phyloP scores from a whole-genome alignment of 768 basidiomycete genomes.

The Pleurotus ostreatus region DNA sequence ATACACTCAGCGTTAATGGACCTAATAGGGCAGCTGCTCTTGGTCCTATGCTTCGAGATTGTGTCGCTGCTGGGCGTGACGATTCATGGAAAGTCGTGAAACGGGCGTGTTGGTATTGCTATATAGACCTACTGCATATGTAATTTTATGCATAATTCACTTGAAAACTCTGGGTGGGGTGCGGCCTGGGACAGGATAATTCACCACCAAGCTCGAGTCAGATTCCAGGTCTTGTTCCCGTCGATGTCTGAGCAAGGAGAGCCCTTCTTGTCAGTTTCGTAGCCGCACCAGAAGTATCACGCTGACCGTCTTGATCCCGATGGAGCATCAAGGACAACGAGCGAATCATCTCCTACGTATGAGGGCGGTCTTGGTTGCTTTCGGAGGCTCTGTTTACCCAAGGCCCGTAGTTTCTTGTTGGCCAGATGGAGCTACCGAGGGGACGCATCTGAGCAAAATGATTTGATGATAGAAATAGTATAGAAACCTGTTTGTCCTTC shows the following conservation, averaged over 20 bases:
- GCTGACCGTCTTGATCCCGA: too few species aligned
- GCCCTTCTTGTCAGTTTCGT: too few species aligned
- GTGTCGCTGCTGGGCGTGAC: slow-evolving; percentile 43
- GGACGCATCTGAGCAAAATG: not conserved
- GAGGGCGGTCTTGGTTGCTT: not conserved
- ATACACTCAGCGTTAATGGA: slow-evolving; percentile 89
- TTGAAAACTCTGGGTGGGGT: too few species aligned
- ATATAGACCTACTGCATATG: too few species aligned
- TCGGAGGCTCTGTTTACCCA: not conserved
- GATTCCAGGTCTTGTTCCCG: too few species aligned
- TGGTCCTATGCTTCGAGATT: slow-evolving; percentile 73
- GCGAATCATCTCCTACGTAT: not conserved
- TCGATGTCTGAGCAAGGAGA: too few species aligned
- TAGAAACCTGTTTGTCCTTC: not conserved
- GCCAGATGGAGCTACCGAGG: not conserved
- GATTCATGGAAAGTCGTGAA: slow-evolving; percentile 13
- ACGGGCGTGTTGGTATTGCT: too few species aligned
- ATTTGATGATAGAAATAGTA: not conserved
- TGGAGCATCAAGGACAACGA: slow-evolving; percentile 1
- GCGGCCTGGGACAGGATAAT: too few species aligned
- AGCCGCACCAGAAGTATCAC: too few species aligned
- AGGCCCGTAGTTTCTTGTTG: not conserved
- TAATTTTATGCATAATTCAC: too few species aligned
- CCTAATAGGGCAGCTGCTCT: slow-evolving; percentile 74
- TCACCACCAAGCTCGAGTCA: too few species aligned